Conservation (phyloP, 768 basidiomycete genomes). For the Boletus subparvulus region DNA sequence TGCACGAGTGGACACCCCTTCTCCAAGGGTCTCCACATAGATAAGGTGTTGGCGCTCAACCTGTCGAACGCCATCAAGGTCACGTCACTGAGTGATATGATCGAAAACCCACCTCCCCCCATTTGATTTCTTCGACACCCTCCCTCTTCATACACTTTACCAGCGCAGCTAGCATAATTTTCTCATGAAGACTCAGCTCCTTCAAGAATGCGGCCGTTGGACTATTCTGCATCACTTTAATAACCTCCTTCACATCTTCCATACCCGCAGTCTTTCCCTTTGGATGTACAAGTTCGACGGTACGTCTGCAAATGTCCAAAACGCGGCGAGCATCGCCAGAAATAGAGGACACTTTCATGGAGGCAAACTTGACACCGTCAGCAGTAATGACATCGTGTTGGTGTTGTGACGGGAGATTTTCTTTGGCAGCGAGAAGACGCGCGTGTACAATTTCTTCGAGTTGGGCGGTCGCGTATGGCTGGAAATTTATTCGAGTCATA, state of each 20-base stretch:
- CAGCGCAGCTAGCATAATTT: slow-evolving; percentile 81
- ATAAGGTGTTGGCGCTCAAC: slow-evolving; percentile 74
- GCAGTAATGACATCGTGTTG: slow-evolving; percentile 52
- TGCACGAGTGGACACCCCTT: slow-evolving; percentile 54
- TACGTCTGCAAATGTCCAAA: slow-evolving; percentile 90
- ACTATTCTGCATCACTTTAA: slow-evolving; percentile 85
- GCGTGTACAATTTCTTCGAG: slow-evolving; percentile 86
- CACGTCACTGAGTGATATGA: neutral
- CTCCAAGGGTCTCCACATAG: slow-evolving; percentile 63
- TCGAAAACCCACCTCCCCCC: slow-evolving; percentile 62
- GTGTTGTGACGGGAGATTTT: slow-evolving; percentile 44
- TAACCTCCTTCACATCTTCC: slow-evolving; percentile 74
- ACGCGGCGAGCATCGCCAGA: slow-evolving; percentile 94
- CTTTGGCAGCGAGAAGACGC: slow-evolving; percentile 62
- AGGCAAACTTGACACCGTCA: slow-evolving; percentile 83
- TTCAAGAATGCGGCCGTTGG: slow-evolving; percentile 83
- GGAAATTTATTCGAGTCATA: slow-evolving; percentile 90
- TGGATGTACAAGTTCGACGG: slow-evolving; percentile 74
- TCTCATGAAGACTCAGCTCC: slow-evolving; percentile 84
- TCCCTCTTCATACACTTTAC: slow-evolving; percentile 79
- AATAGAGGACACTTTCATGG: slow-evolving; percentile 73
- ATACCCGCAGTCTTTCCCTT: slow-evolving; percentile 54
- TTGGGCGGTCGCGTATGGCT: slow-evolving; percentile 78
- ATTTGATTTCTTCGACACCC: slow-evolving; percentile 85
- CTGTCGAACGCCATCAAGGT: slow-evolving; percentile 35